These are phyloP conservation scores for Sonneratia caseolaris DNA, from an alignment of 345 rosid species.

Conservation along the genomic window DNA sequence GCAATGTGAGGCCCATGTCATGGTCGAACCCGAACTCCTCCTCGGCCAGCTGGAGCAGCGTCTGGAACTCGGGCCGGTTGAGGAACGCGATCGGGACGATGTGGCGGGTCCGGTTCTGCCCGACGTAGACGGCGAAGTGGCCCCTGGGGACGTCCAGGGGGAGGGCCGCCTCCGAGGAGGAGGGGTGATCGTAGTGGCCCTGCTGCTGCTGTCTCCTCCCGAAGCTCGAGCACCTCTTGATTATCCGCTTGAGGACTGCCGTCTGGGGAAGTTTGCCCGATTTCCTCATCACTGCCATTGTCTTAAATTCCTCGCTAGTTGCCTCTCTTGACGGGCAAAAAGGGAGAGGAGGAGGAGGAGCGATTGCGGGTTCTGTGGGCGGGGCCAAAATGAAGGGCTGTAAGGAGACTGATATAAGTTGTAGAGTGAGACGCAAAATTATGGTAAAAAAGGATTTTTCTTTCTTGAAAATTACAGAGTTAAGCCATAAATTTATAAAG, in stretches of 20 bases:
- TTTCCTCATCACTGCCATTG: constrained; percentile 9
- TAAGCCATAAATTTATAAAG: too few relatives aligned
- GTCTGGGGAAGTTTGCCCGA: constrained; percentile 27
- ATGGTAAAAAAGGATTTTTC: too few relatives aligned
- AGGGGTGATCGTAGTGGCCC: not conserved
- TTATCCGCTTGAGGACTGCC: constrained; percentile 29
- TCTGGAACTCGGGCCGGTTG: constrained; percentile 33
- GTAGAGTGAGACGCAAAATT: too few relatives aligned
- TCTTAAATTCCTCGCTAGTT: too few relatives aligned
- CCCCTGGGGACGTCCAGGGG: constrained; percentile 35
- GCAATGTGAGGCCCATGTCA: constrained; percentile 36
- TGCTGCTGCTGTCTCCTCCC: constrained; percentile 21
- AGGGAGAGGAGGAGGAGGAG: too few relatives aligned
- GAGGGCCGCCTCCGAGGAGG: not conserved
- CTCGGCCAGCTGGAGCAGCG: constrained; percentile 30
- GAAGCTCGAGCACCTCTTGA: constrained; percentile 34
- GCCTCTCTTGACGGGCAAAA: too few relatives aligned
- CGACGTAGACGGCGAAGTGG: constrained; percentile 43
- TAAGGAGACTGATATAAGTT: too few relatives aligned
- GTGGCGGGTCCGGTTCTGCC: constrained; percentile 29
- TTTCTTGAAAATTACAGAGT: too few relatives aligned
- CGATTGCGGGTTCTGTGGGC: too few relatives aligned
- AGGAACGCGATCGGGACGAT: constrained; percentile 28
- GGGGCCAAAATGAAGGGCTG: too few relatives aligned
- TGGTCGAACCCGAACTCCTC: constrained; percentile 43